Base-by-base conservation (phyloP, 495 filamentous ascomycete genomes). In the Pyrenula massariospora region DNA sequence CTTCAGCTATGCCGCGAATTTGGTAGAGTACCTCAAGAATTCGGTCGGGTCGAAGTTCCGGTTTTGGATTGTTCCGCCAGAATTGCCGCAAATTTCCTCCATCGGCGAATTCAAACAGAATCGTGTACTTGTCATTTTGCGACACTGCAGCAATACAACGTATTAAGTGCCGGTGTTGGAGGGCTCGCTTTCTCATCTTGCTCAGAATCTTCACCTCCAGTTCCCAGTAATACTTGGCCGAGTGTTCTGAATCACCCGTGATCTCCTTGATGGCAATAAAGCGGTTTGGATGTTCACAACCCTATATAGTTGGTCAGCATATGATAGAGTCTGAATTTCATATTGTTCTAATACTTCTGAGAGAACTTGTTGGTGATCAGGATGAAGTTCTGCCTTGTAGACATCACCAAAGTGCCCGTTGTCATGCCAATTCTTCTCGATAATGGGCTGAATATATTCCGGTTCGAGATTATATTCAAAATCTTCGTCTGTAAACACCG, bases 21-120 rank as follows among this genome's bases (percentile, higher is more conserved):
- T 65, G 63, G 19, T 22, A 2, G 48, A 65, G 22, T 8, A 50
- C 47, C 24, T 56, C 54, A 10, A 54, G 25, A 48, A 65, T 1
- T 15, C 36, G 23, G 31, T 42, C 31, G 15, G 5, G 12, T n/a
- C 48, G 15, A 54, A 42, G 15, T 1, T 48, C 19, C 52, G 48
- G 25, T 12, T 55, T 2, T 31, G 25, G 12, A 3, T 54, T 54
- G 2, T 19, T 50, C 25, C 53, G 21, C 63, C 61, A 65, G 8
- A 61, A 59, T 1, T 58, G 25, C 8, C 53, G 58, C 10, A 65
- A 56, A n/a, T 42, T 63, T 0, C 61, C 61, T 25, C 57, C 61
- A 22, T 56, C 48, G 5, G 61, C 63, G 60, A 60, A 65, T 2
- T 25, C 53, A 25, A 65, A 65, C 2, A 63, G 24, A 1, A 65